Base-by-base conservation (phyloP, 139 green algal genomes). In the Chlamydomonas applanata region DNA sequence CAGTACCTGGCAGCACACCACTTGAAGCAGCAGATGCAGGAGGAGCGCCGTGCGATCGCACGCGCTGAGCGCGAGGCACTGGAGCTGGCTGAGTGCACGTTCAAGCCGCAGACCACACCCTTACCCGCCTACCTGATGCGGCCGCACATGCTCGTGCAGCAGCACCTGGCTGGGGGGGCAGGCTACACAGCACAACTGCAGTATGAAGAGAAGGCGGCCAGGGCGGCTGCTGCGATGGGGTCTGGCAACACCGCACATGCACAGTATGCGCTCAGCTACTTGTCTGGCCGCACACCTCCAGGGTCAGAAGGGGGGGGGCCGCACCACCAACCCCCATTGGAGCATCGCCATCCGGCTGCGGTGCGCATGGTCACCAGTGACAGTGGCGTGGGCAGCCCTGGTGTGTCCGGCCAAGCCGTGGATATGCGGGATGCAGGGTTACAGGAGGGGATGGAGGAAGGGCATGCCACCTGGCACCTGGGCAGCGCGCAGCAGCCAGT, bases 61-160 rank as follows among this genome's bases (percentile, higher is more conserved):
- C 46, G 49, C 16, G 32, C 19, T 2, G 76, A 81, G 49, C 69
- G 69, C 1, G 69, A 77, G 30, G 76, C 69, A 7, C 33, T 67
- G 29, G 76, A 81, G 69, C 49, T 81, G 61, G 61, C 72, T 35
- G 57, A 76, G 24, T 81, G 76, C 60, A 81, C 76, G 2, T 81
- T 81, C 69, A 72, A 77, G 61, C 76, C 76, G 24, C 76, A 76
- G 49, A 77, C 69, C 30, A 81, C 69, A 20, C 76, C 76, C 16
- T 60, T 81, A 25, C 76, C 76, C 1, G 35, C 69, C 4, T 81
- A 81, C 35, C 69, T 81, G 34, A 69, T 76, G 25, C 76, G 70
- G 16, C 33, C 59, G 35, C 59, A 66, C 59, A 66, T 35, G 29
- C 67, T 75, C 5, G 53, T 70, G 30, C 36, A 71, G 56, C 59